Evolutionary conservation across 768 basidiomycete genomes (phyloP), one percentile per base, ranked within the genome.

Genomic region (Panaeolus papilionaceus): DNA sequence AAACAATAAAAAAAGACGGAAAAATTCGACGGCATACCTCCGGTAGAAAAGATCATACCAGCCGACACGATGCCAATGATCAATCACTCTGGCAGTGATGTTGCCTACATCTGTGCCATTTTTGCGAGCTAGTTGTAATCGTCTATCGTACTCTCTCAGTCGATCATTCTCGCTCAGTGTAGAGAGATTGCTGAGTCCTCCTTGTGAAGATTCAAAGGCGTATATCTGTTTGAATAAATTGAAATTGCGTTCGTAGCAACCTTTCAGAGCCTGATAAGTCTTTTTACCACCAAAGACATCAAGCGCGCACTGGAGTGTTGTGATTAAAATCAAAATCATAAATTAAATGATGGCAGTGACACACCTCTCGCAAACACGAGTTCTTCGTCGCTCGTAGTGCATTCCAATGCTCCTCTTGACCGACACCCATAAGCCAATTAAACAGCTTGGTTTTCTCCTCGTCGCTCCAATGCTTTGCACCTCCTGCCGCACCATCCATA

Each of bases 381-480:
- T 94, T 94, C 79, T 93, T 94, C 7, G 91, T 90, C 3, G 91
- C 90, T 37, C 90, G 86, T 62, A 94, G 87, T 23, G 89, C 80
- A 70, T 89, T 91, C 89, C 92, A 94, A 68, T 92, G 90, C 20
- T 92, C 90, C 71, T 93, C 91, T 72, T 89, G 86, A 18, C 84
- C 84, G 12, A 78, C 79, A 23, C 85, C 91, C 88, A 94, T 91
- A 61, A 94, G 85, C 92, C 92, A 94, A 51, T 79, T 85, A 76
- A 94, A 94, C 58, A 94, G 80, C 69, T 85, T 88, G 14, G 90
- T 84, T 78, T 93, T 94, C 74, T 94, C 92, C 9, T 92, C 91
- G 75, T 93, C 92, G 0, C 91, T 91, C 92, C 92, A 94, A 71
- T 94, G 92, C 71, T 93, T 93, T 1, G 92, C 89, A 28, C 92